A percentile compares a stretch with the other conserved stretches of the same genome.
Evolutionary conservation across 352 stramenopile species (phyloP).

Genomic region (Aphanomyces euteiches): DNA sequence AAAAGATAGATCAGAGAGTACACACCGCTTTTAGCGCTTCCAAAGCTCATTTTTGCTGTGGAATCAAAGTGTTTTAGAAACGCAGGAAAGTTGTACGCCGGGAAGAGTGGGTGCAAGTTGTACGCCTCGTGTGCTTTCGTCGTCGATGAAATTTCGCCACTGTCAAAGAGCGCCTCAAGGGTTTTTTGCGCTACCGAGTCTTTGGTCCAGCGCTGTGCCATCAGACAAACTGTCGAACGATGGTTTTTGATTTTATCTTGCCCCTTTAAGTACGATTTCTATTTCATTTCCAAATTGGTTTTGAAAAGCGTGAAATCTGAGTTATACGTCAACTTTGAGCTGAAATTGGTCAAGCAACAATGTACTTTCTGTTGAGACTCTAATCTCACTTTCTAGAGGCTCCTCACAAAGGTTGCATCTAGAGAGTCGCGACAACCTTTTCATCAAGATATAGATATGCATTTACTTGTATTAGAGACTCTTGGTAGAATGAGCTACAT

Average conservation of each 20-base stretch:
- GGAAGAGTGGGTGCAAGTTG: not conserved
- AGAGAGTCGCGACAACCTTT: too few relatives aligned
- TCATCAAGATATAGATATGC: too few relatives aligned
- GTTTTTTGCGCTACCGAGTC: not conserved
- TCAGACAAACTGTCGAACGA: not conserved
- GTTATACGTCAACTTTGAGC: not conserved
- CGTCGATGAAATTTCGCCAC: not conserved
- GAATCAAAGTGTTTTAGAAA: constrained; percentile 5
- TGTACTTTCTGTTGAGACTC: not conserved
- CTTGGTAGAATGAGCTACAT: too few relatives aligned
- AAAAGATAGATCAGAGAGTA: not conserved
- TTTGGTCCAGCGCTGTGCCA: not conserved
- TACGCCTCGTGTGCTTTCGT: not conserved
- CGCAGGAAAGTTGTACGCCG: not conserved
- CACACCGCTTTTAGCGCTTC: not conserved
- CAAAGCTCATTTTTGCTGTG: not conserved
- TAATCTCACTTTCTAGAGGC: too few relatives aligned
- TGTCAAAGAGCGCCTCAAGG: not conserved
- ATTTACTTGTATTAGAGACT: too few relatives aligned
- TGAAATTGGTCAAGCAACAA: not conserved
- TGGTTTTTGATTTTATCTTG: not conserved
- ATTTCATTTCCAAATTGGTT: not conserved
- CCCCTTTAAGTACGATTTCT: not conserved
- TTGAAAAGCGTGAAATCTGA: too few relatives aligned
- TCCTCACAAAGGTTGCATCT: too few relatives aligned